Evolutionary conservation across 192 early-diverging fungal genomes (phyloP).

Genomic region (Rhizophagus prolifer): DNA sequence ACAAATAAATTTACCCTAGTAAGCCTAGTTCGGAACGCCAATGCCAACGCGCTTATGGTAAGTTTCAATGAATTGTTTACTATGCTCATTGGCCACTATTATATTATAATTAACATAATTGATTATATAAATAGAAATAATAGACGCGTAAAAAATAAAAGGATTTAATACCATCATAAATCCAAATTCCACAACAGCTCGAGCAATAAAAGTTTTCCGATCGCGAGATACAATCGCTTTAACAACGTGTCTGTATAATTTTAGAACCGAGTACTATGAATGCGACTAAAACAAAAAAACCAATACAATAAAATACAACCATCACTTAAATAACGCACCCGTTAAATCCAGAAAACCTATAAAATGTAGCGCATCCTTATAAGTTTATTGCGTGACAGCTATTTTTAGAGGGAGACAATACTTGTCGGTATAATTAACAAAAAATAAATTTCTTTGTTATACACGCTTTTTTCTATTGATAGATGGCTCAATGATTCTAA

Average conservation of each 20-base stretch:
- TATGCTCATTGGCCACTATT: constrained; percentile 63
- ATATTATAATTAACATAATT: constrained; percentile 22
- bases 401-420: too few relatives aligned
- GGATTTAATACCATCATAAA: constrained; percentile 56
- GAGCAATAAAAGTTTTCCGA: constrained; percentile 57
- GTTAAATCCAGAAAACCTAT: constrained; percentile 57
- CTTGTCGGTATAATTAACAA: too few relatives aligned
- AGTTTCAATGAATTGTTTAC: constrained; percentile 64
- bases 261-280: not conserved
- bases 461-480: not conserved
- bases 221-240: constrained; percentile 73
- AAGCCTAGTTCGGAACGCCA: constrained; percentile 57
- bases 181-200: constrained; percentile 64
- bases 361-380: not conserved
- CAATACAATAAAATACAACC: not conserved
- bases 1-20: constrained; percentile 42
- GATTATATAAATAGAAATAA: not conserved
- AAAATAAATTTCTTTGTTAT: not conserved
- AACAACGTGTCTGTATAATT: constrained; percentile 65
- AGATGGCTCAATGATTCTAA: not conserved
- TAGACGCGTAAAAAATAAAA: not conserved
- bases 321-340: constrained; percentile 30
- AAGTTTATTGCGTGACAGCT: too few relatives aligned
- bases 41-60: constrained; percentile 54
- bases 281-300: too few relatives aligned